Evolutionary conservation across 2,329 filamentous ascomycete genomes (phyloP).

Genomic region (Arachnopeziza araneosa): DNA sequence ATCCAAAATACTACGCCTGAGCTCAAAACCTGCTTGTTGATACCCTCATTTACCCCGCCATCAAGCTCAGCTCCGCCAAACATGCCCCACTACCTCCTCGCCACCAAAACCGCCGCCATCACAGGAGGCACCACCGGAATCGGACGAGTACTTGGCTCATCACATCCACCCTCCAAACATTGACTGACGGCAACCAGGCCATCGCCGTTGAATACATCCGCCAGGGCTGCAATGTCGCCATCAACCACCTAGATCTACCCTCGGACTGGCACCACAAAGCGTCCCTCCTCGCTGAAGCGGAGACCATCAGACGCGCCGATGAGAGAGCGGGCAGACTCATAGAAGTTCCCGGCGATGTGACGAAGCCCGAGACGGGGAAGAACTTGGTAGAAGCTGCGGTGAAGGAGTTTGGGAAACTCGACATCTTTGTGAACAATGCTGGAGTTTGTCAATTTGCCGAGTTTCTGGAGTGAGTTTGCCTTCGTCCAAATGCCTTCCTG

Average conservation of each 20-base stretch:
- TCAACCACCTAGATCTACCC: constrained; percentile 68
- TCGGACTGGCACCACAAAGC: constrained; percentile 46
- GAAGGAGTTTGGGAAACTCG: constrained; percentile 53
- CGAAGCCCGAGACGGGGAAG: constrained; percentile 64
- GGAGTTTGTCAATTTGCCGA: constrained; percentile 85
- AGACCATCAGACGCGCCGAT: constrained; percentile 39
- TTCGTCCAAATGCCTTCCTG: neutral
- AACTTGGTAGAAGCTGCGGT: constrained; percentile 64
- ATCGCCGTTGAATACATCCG: constrained; percentile 74
- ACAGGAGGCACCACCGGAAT: constrained; percentile 85
- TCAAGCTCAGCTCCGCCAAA: neutral
- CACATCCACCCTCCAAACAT: neutral
- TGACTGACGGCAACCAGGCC: constrained; percentile 37
- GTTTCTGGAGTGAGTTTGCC: constrained; percentile 57
- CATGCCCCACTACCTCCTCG: constrained; percentile 46
- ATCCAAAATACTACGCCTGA: neutral
- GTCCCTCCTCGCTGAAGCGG: constrained; percentile 47
- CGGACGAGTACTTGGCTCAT: constrained; percentile 44
- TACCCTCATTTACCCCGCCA: neutral
- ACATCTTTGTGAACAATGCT: constrained; percentile 83
- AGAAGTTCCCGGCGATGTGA: constrained; percentile 71
- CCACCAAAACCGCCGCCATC: constrained; percentile 75
- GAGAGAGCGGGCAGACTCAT: constrained; percentile 50
- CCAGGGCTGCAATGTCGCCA: constrained; percentile 71
- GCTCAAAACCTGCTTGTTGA: neutral